Conservation (phyloP, 805 yeast genomes). For the Saccharomycopsis schoenii region DNA sequence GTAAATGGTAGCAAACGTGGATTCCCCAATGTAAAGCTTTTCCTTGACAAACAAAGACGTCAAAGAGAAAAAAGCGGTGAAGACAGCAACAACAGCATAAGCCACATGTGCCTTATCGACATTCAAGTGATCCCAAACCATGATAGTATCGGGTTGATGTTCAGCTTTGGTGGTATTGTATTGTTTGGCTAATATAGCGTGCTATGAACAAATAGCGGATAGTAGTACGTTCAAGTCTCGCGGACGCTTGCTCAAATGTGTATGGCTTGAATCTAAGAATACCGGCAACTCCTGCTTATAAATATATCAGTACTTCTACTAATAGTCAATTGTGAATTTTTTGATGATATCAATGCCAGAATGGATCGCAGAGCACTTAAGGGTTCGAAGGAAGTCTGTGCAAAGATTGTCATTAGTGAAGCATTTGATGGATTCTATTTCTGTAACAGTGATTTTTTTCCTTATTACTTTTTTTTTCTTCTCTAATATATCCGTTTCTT, state of each 20-base stretch:
- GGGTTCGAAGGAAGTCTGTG: too few species aligned
- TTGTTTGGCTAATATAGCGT: too few species aligned
- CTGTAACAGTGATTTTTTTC: neutral
- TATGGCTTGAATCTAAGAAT: too few species aligned
- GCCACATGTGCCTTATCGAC: conserved; percentile 67
- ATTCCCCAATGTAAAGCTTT: conserved; percentile 79
- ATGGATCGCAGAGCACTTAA: too few species aligned
- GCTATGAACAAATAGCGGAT: too few species aligned
- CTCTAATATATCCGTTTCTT: neutral
- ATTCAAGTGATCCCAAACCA: conserved; percentile 6
- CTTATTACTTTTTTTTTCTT: neutral
- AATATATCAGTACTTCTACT: neutral
- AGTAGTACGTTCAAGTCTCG: too few species aligned
- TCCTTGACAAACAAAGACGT: conserved; percentile 78
- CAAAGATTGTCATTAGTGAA: too few species aligned
- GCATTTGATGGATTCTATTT: neutral
- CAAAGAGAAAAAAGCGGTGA: conserved; percentile 70
- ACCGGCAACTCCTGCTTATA: too few species aligned
- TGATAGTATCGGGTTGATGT: neutral
- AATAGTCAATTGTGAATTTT: too few species aligned
- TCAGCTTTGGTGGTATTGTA: too few species aligned
- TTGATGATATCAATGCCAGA: too few species aligned
- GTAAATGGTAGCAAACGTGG: conserved; percentile 75
- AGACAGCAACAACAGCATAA: conserved; percentile 79
- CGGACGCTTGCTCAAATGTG: too few species aligned